phyloP scores from a whole-genome alignment of 2,329 filamentous ascomycete species.

The Teratosphaeria gauchensis region DNA sequence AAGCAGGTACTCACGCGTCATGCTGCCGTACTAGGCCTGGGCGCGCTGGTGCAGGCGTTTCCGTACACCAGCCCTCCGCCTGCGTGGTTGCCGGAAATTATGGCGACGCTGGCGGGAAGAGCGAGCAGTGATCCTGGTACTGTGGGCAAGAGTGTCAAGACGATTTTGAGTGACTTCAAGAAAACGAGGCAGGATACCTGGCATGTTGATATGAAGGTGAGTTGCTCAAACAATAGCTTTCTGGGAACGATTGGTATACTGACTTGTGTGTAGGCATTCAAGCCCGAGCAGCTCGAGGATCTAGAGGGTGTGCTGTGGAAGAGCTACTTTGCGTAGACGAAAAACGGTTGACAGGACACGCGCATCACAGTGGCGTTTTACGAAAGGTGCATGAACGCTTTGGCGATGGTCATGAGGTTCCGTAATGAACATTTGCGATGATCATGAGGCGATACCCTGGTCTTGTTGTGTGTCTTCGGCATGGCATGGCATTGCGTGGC shows the following conservation, averaged over 20 bases:
- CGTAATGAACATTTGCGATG: background rate
- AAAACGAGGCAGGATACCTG: constrained; percentile 99
- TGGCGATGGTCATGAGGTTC: background rate
- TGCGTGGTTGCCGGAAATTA: constrained; percentile 82
- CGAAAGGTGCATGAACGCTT: background rate
- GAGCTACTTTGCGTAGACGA: constrained; percentile 79
- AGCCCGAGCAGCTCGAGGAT: constrained; percentile 85
- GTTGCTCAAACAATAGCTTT: constrained; percentile 20
- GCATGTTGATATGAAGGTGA: constrained; percentile 94
- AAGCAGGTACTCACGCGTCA: constrained; percentile 74
- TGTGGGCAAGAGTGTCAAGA: constrained; percentile 92
- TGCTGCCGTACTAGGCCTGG: constrained; percentile 82
- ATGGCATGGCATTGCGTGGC: background rate
- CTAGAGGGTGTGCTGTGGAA: constrained; percentile 97
- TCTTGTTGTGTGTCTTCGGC: background rate
- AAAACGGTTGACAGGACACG: background rate
- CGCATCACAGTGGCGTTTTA: background rate
- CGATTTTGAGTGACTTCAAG: constrained; percentile 92
- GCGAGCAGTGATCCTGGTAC: constrained; percentile 84
- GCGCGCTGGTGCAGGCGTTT: constrained; percentile 87
- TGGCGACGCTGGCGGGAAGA: constrained; percentile 73
- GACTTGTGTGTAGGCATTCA: constrained; percentile 54
- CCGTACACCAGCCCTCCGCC: constrained; percentile 92
- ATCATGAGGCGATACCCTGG: background rate
- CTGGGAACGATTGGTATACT: background rate